A percentile compares a stretch with the other conserved stretches of the same genome.
These are phyloP conservation scores for Pyrenopolyporus hunteri DNA, from an alignment of 495 filamentous ascomycete species.

Conservation along the genomic window DNA sequence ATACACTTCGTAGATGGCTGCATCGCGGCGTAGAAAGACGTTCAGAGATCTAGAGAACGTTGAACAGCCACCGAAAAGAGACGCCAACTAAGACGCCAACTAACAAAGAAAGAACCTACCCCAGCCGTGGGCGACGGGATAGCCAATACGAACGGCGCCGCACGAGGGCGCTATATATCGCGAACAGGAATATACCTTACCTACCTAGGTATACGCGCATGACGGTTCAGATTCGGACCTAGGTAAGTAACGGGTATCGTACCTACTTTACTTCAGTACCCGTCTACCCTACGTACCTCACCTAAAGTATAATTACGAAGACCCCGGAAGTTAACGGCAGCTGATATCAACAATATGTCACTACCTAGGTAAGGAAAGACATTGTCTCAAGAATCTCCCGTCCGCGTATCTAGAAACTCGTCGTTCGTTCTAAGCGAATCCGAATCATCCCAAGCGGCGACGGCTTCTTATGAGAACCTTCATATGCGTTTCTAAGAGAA, in stretches of 20 bases:
- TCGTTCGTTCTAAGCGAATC: too few species aligned
- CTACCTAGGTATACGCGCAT: neutral
- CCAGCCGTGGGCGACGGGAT: neutral
- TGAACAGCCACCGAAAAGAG: slow-evolving; percentile 5
- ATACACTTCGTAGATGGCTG: slow-evolving; percentile 2
- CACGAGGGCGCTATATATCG: slow-evolving; percentile 1
- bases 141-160: neutral
- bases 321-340: neutral
- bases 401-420: too few species aligned
- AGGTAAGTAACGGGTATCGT: too few species aligned
- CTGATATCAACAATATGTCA: neutral
- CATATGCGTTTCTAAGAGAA: too few species aligned
- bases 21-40: slow-evolving; percentile 6
- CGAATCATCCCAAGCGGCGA: too few species aligned
- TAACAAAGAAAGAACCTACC: neutral
- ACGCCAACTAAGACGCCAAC: too few species aligned
- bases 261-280: too few species aligned
- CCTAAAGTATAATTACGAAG: slow-evolving; percentile 8
- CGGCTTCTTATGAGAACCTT: too few species aligned
- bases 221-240: neutral
- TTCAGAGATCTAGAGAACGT: slow-evolving; percentile 19
- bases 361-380: slow-evolving; percentile 22
- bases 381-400: slow-evolving; percentile 16
- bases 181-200: too few species aligned
- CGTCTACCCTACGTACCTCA: neutral